Evolutionary conservation across 306 rosid genomes (phyloP).

Genomic region (Dicorynia guianensis): DNA sequence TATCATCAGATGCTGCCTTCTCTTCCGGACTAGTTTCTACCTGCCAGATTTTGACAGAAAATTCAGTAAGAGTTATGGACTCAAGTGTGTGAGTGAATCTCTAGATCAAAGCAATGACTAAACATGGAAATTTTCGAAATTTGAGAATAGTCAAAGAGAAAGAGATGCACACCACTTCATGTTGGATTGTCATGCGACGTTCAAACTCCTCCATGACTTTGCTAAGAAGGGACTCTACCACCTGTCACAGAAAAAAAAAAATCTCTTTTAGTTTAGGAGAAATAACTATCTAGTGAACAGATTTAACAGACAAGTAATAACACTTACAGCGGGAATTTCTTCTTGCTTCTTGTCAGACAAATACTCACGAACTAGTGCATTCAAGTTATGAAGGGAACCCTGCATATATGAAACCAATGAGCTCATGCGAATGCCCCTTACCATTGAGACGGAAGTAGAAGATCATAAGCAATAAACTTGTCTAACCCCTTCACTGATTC

Average conservation of each 20-base stretch:
- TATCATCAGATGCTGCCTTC: conserved; percentile 39
- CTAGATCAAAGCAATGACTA: not conserved
- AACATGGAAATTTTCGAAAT: not conserved
- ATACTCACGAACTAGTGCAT: conserved; percentile 64
- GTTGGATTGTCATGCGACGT: conserved; percentile 62
- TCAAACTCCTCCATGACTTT: conserved; percentile 85
- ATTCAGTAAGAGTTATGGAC: not conserved
- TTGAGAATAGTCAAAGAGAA: conserved; percentile 21
- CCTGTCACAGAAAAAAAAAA: conserved; percentile 50
- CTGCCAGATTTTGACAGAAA: conserved; percentile 50
- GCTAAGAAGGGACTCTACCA: conserved; percentile 74
- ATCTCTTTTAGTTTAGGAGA: not conserved
- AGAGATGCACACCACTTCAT: conserved; percentile 53
- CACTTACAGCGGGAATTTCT: conserved; percentile 83
- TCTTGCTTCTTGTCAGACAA: conserved; percentile 74
- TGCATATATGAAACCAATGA: conserved; percentile 46
- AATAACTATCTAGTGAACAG: not conserved
- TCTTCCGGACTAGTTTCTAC: conserved; percentile 56
- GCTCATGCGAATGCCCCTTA: conserved; percentile 7
- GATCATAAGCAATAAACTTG: conserved; percentile 35
- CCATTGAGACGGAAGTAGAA: conserved; percentile 14
- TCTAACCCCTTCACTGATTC: conserved; percentile 64
- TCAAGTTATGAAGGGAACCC: conserved; percentile 66
- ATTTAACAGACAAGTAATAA: not conserved
- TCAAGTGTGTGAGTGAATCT: not conserved